Evolutionary conservation across 768 basidiomycete genomes (phyloP).

Genomic region (Kwoniella heveanensis): DNA sequence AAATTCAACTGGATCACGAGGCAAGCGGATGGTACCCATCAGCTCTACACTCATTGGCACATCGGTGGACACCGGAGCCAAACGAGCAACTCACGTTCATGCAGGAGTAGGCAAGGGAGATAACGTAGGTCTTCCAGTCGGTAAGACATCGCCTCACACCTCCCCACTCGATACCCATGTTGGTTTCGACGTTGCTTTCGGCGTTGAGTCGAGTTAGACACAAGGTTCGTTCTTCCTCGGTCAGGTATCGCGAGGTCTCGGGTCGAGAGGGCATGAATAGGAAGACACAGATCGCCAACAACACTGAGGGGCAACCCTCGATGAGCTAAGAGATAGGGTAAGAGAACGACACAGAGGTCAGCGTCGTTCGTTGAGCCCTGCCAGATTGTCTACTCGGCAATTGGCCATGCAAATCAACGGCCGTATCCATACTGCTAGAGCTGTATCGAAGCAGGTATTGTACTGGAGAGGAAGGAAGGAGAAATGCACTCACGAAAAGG

Average conservation of each 20-base stretch:
- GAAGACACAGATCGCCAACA: slow-evolving; percentile 56
- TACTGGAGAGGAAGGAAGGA: too few relatives aligned
- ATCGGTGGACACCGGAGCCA: not conserved
- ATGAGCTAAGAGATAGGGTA: slow-evolving; percentile 42
- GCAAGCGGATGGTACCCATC: not conserved
- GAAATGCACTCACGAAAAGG: slow-evolving; percentile 52
- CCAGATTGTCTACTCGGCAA: too few relatives aligned
- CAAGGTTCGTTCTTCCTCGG: slow-evolving; percentile 55
- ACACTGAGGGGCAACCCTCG: slow-evolving; percentile 56
- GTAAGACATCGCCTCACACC: slow-evolving; percentile 53
- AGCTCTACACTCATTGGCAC: not conserved
- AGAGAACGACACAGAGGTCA: too few relatives aligned
- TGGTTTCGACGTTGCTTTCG: slow-evolving; percentile 37
- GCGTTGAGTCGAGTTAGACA: slow-evolving; percentile 54
- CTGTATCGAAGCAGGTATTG: too few relatives aligned
- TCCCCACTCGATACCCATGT: slow-evolving; percentile 53
- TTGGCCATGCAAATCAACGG: too few relatives aligned
- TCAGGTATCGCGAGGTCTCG: slow-evolving; percentile 54
- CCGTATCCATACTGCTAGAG: too few relatives aligned
- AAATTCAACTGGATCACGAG: slow-evolving; percentile 35
- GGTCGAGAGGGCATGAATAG: slow-evolving; percentile 58
- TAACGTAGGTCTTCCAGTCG: slow-evolving; percentile 56
- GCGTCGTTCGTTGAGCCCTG: too few relatives aligned
- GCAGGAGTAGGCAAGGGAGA: slow-evolving; percentile 41
- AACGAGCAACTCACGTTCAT: slow-evolving; percentile 1